Evolutionary conservation across 1,284 basidiomycete genomes (phyloP), one percentile per base, ranked within the genome.

Genomic region (Cutaneotrichosporon sp.): DNA sequence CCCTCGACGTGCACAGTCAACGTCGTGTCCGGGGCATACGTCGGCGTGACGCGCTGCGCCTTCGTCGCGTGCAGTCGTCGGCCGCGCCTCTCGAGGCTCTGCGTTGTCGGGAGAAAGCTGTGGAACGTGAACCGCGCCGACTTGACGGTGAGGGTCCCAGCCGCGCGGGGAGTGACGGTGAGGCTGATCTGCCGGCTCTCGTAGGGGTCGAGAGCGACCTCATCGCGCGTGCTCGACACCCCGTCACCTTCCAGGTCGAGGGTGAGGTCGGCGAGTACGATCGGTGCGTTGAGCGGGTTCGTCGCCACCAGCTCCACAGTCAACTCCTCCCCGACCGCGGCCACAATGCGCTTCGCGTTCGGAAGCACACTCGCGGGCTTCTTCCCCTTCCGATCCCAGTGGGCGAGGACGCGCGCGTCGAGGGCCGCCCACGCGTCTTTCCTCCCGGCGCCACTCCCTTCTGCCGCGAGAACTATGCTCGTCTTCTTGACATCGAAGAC

Each of bases 281-380:
- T 56, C 5, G 76, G 67, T 6, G 79, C 69, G 56, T 80, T 80
- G 40, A 85, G 76, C 7, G 82, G 83, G 65, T 85, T 85, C 4
- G 56, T 67, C 14, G 81, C 80, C 6, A 70, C 60, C 4, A 84
- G 67, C 36, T 82, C 79, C 31, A 84, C 73, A 51, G 67, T 67
- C 4, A 38, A 67, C 72, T 65, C 62, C 77, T 80, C 80, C 56
- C 72, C 75, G 7, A 78, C 70, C 0, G 73, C 70, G 0, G 75
- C 73, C 14, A 71, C 65, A 9, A 69, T 67, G 38, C 68, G 60
- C 32, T 59, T 68, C 3, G 66, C 56, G 50, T 73, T 67, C 9
- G 66, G 72, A n/a, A 78, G 62, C 5, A 78, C 62, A 9, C 49
- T 68, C 61, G 68, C 68, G 21, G 71, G 79, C 58, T 72, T 73